Evolutionary conservation across 441 rosid species (phyloP).

Genomic region (Metrosideros polymorpha): DNA sequence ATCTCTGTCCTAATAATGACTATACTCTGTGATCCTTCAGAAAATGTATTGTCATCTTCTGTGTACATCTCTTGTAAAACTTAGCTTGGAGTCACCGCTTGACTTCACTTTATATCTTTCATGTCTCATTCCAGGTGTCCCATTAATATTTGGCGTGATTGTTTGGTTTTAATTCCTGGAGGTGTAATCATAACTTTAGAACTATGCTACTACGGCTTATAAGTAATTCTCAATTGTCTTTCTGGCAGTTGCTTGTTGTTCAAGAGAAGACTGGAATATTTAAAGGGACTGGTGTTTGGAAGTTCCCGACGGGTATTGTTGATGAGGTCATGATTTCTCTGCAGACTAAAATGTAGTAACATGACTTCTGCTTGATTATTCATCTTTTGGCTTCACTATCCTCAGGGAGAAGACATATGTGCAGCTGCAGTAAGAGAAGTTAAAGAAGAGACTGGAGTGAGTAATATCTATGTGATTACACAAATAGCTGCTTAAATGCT

Average conservation of each 20-base stretch:
- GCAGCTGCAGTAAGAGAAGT: slow-evolving; percentile 71
- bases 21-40: neutral
- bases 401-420: slow-evolving; percentile 72
- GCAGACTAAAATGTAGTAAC: neutral
- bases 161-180: neutral
- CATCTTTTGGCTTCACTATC: neutral
- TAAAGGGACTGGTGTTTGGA: slow-evolving; percentile 59
- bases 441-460: slow-evolving; percentile 87
- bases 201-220: neutral
- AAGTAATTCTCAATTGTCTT: neutral
- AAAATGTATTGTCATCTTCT: neutral
- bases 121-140: neutral
- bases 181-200: neutral
- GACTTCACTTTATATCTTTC: neutral
- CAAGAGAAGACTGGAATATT: slow-evolving; percentile 69
- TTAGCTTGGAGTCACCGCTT: neutral
- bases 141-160: neutral
- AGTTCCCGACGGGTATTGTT: slow-evolving; percentile 82
- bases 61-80: neutral
- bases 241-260: slow-evolving; percentile 55
- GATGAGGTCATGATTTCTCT: slow-evolving; percentile 39
- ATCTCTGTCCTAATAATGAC: neutral
- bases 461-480: slow-evolving; percentile 7
- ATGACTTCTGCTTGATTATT: neutral
- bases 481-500: neutral